These are phyloP conservation scores for Taphrina deformans DNA, from an alignment of 1,139 yeast species.

Conservation along the genomic window DNA sequence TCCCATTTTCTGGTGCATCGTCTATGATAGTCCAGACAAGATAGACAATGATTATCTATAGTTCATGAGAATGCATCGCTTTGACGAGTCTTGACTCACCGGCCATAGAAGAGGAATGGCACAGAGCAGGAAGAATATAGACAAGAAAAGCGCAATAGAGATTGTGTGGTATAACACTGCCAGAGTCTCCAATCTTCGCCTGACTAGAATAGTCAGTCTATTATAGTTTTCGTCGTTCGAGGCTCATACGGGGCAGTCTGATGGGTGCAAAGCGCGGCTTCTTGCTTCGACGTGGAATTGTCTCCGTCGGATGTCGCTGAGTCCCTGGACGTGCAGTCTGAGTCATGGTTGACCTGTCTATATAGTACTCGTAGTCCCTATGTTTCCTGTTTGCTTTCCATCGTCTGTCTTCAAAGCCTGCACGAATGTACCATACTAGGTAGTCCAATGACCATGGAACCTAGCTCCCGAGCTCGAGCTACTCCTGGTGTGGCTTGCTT, in stretches of 20 bases:
- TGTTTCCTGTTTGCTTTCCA: too few species aligned
- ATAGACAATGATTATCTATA: constrained; percentile 25
- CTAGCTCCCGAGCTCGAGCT: too few species aligned
- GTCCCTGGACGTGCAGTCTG: background rate
- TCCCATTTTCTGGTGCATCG: constrained; percentile 28
- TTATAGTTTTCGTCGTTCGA: background rate
- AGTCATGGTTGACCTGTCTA: background rate
- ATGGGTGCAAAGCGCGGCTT: constrained; percentile 29
- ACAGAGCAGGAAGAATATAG: constrained; percentile 32
- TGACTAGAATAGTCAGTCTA: constrained; percentile 40
- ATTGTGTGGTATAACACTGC: constrained; percentile 66
- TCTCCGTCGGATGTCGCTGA: constrained; percentile 11
- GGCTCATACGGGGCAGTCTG: constrained; percentile 23
- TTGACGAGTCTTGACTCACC: constrained; percentile 43
- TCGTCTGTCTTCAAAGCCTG: too few species aligned
- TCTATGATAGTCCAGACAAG: constrained; percentile 31
- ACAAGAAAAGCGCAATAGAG: constrained; percentile 17
- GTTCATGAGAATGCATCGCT: background rate
- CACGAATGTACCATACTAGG: too few species aligned
- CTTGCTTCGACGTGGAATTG: background rate
- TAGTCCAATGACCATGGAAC: too few species aligned
- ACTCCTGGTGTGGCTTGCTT: too few species aligned
- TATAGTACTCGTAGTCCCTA: background rate
- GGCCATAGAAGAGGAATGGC: constrained; percentile 31
- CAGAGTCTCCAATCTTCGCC: constrained; percentile 65